Evolutionary conservation across 1,284 basidiomycete species (phyloP), one percentile per base, ranked within the genome.

Genomic region (Leccinum fallax): DNA sequence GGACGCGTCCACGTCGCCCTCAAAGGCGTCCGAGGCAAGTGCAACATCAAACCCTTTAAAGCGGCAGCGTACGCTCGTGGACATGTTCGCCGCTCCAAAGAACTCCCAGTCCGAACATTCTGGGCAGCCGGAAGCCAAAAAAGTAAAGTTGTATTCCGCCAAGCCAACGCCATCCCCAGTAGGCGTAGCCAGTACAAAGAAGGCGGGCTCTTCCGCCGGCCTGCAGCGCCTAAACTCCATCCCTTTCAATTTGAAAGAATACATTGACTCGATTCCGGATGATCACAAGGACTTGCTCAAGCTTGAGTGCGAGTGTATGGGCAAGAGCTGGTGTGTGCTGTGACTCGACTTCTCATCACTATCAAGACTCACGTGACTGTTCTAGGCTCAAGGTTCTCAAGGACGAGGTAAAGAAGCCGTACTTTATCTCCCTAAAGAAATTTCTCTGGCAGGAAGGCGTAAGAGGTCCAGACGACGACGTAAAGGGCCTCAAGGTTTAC

Each of bases 371-470:
- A 62, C 59, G 53, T 38, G 58, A 52, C 58, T 59, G 49, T 26
- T 57, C 43, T 66, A 91, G 89, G 89, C 75, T 91, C 55, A 91
- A 90, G 71, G 67, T 90, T 28, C 80, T 92, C 60, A 85, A 86
- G 66, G 84, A 88, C 64, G 90, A 92, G 69, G 84, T 93, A 61
- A 83, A 80, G 67, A 89, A 91, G 70, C 82, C 87, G 0, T 93
- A 92, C 72, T 94, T 94, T 69, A 76, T 92, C 55, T 71, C 81
- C 21, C 74, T 94, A 54, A 93, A 93, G 75, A 77, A 79, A 59
- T 92, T 87, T 66, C 80, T 93, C 21, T 87, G 84, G 82, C 76
- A 82, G 11, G 83, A 90, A 71, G 90, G 92, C 16, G 83, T 91
- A 26, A 80, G 75, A 65, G 85, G 83, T 26, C 72, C 80, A 2